Conservation (phyloP, 208 protist genomes). For the Herpetomonas muscarum region DNA sequence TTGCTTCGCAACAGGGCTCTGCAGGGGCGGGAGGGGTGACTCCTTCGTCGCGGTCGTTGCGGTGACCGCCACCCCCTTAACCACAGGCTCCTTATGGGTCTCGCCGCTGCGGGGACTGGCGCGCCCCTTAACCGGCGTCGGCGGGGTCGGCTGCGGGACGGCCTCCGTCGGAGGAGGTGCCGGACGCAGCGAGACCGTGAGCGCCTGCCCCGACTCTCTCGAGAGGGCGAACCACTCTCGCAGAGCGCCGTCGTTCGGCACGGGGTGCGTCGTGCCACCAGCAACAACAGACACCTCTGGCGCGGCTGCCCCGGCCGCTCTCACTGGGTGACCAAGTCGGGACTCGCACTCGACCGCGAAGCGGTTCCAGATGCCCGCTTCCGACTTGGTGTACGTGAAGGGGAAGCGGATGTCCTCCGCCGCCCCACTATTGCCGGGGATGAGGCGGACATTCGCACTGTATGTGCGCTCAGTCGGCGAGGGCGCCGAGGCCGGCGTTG, state of each 20-base stretch:
- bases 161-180: neutral
- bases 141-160: neutral
- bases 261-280: conserved; percentile 13
- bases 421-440: too few relatives aligned
- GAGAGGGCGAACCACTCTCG: conserved; percentile 44
- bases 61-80: neutral
- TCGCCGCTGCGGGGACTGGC: too few relatives aligned
- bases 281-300: conserved; percentile 19
- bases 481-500: too few relatives aligned
- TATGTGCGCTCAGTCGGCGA: too few relatives aligned
- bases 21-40: neutral
- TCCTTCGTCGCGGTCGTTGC: neutral
- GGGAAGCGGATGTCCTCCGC: too few relatives aligned
- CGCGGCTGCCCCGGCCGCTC: too few relatives aligned
- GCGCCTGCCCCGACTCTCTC: conserved; percentile 31
- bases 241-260: conserved; percentile 25
- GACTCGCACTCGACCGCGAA: conserved; percentile 18
- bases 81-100: too few relatives aligned
- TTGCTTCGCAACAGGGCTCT: neutral
- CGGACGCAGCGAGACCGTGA: conserved; percentile 11
- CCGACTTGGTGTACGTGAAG: conserved; percentile 29
- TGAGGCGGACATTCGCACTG: too few relatives aligned
- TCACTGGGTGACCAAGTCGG: too few relatives aligned
- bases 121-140: neutral
- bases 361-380: conserved; percentile 18